Conservation (phyloP, 1,284 basidiomycete species). For the Cystobasidium slooffiae region DNA sequence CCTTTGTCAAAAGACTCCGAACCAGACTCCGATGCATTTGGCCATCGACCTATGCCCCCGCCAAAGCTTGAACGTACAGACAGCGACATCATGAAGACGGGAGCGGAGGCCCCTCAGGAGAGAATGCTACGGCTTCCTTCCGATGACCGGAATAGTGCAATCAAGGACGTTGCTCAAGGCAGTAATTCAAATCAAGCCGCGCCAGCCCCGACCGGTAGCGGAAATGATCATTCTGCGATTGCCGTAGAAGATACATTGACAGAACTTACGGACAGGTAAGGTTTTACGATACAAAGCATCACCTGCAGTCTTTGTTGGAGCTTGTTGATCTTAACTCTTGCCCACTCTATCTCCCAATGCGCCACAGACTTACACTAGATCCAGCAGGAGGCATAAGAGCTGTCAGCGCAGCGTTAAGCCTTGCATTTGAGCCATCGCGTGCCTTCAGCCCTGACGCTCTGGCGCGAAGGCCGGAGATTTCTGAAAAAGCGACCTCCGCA, state of each 20-base stretch:
- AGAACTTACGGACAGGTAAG: constrained; percentile 13
- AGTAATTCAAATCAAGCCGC: background rate
- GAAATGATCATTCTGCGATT: too few species aligned
- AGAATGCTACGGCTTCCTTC: too few species aligned
- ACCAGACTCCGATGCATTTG: too few species aligned
- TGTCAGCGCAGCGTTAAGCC: constrained; percentile 16
- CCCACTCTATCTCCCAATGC: too few species aligned
- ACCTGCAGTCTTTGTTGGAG: background rate
- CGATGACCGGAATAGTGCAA: too few species aligned
- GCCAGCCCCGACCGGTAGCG: too few species aligned
- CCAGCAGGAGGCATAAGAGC: background rate
- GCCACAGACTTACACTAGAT: background rate
- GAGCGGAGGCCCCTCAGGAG: too few species aligned
- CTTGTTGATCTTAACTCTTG: background rate
- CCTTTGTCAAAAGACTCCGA: too few species aligned
- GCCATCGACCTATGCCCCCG: too few species aligned
- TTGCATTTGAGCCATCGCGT: background rate
- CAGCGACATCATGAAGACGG: too few species aligned
- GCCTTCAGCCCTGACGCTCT: background rate
- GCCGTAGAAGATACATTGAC: background rate
- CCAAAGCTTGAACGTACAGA: too few species aligned
- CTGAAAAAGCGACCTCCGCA: background rate
- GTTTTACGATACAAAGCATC: background rate
- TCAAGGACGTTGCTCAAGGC: background rate
- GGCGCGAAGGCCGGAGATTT: background rate